Base-by-base conservation (phyloP, 2,329 filamentous ascomycete species). In the Iodosphaeria phyllophila region DNA sequence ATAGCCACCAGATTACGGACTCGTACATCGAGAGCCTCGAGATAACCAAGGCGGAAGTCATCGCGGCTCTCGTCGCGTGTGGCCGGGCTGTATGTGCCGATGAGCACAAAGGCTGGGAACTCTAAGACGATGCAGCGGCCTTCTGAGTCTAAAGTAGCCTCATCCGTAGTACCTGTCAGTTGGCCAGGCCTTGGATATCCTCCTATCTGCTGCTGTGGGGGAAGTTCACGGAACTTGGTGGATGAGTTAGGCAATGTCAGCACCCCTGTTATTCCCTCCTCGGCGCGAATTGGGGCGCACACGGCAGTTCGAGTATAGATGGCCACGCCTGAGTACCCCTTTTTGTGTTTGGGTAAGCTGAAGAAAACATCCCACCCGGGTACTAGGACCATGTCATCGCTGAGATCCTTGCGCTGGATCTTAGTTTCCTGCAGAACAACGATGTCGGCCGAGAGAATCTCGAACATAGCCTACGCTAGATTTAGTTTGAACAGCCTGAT, bases 301-400 rank as follows among this genome's bases (percentile, higher is more conserved):
- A 67, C 74, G 4, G 76, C 64, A 43, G 78, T 89, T n/a, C 82
- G 69, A 1, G 84, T 93, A 51, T 93, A 98, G 18, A 98, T 82
- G 4, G 76, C 89, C 2, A 98, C 86, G 2, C 89, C 89, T 14
- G 86, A 92, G 45, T 95, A 98, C 13, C 89, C 83, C 58, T 93
- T 95, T 48, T 95, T 95, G 43, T 91, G 64, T 44, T 74, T 82
- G 0, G 89, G 89, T 13, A 98, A 58, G 44, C 83, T 93, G 51
- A 93, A 93, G 51, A 75, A 92, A 35, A 84, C 84, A 45, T 98
- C 89, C 86, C 86, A 98, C 8, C 89, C 89, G 0, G 79, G 72
- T 0, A 95, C 71, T 17, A 95, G 57, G 7, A 95, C 84, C 82
- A 95, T 95, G 38, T 95, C 89, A 59, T 95, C 89, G 20, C 61